Base-by-base conservation (phyloP, 495 filamentous ascomycete genomes). In the Xylaria intraflava region DNA sequence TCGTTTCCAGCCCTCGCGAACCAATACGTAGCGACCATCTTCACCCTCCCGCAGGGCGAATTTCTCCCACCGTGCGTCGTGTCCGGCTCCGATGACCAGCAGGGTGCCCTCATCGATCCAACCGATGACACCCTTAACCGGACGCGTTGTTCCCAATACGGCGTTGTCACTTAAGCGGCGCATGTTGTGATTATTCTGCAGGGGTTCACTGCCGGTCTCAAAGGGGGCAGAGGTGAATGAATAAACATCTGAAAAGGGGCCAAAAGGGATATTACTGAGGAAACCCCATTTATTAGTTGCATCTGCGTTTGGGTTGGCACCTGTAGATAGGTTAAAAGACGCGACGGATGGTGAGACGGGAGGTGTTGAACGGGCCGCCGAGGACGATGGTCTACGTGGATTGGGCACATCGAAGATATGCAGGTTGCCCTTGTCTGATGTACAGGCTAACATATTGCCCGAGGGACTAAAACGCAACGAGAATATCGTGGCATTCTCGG, bases 351-450 rank as follows among this genome's bases (percentile, higher is more conserved):
- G 24, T 16, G 51, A 40, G 33, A 54, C 41, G 2, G 45, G 30
- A 14, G 39, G 26, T 9, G 53, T 31, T 33, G 53, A 43, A 6
- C 46, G 53, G 9, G 17, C 27, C 17, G 47, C 19, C 39, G 53
- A 56, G 14, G 46, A 48, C 41, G 52, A 19, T 17, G 51, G 30
- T 48, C 56, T 64, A 24, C 61, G 58, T 17, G 54, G 71, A 55
- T 73, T 75, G 16, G 72, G 77, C 23, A 78, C 72, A 61, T 96
- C 89, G 65, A 96, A 98, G 36, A 98, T 81, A 69, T 98, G 93
- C 16, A 98, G 71, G 2, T 90, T 98, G 5, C 85, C 89, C 67
- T 96, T 98, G 73, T 98, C 93, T 22, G 90, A 95, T n/a, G 94
- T 96, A 46, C 90, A 90, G 17, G 93, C 93, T 12, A 97, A 77